Evolutionary conservation across 2,329 filamentous ascomycete species (phyloP), one percentile per base, ranked within the genome.

Genomic region (Claviceps pusilla): DNA sequence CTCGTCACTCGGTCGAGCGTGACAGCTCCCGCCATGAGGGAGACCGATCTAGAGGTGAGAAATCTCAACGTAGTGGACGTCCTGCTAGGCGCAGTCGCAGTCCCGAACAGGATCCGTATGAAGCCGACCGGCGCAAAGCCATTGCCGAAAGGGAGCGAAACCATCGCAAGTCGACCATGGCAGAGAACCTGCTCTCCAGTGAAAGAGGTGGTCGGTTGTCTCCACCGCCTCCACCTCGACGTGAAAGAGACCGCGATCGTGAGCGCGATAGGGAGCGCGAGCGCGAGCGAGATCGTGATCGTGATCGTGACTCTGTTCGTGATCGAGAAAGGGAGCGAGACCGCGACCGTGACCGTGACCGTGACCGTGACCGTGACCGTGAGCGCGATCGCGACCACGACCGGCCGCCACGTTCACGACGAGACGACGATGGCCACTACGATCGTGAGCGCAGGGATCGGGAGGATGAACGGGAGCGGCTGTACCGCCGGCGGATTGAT

Each of bases 121-220:
- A 97, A 70, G 93, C 90, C 57, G 93, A 98, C 66, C 83, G 93
- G 60, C 86, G 89, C 63, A 93, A 91, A 68, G 91, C 91, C 47
- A 90, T 93, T 65, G 89, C 90, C 55, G 90, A 95, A 66, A 85
- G 94, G 50, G 94, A 97, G 71, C 86, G 90, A 60, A 90, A 94
- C 62, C 94, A 95, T 71, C 84, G 88, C 68, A 94, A 93, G 71
- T 76, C 81, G 48, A 82, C 78, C 65, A 82, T 82, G 71, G 86
- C 84, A 59, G 80, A 83, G 62, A 79, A 74, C 59, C 69, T 82
- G 24, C 66, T 83, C 53, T 76, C 76, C 52, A 66, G 63, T 47
- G 78, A 80, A 58, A 76, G 75, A 57, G 73, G 71, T 59, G 73
- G 71, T 59, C 67, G 73, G 58, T 55, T 71, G 54, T 67, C 74